Percentiles rank a stretch among this genome's conserved stretches.
phyloP scores from a whole-genome alignment of 2,329 filamentous ascomycete genomes.

The Sporothrix inflata region DNA sequence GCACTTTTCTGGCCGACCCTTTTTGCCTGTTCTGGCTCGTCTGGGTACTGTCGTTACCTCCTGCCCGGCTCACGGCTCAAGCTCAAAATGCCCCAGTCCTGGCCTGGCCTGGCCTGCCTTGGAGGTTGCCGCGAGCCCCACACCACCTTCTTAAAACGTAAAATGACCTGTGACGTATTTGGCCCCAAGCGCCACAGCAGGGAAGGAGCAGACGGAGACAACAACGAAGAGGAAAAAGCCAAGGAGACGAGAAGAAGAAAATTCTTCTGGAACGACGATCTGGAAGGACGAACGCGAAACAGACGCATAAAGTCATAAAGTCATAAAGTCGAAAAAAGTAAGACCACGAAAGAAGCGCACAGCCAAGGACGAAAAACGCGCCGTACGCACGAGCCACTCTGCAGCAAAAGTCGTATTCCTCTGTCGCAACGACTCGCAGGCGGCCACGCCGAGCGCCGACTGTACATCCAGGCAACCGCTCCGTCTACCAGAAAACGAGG shows the following conservation, averaged over 20 bases:
- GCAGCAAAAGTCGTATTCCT: not conserved
- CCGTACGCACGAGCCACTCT: conserved; percentile 4
- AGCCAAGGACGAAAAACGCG: not conserved
- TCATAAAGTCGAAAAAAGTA: not conserved
- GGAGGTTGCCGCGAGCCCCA: not conserved
- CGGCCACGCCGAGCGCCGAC: not conserved
- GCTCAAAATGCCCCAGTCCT: not conserved
- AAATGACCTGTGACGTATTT: conserved; percentile 8
- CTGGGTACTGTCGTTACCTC: not conserved
- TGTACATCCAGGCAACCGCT: not conserved
- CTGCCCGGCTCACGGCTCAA: conserved; percentile 7
- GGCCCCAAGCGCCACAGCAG: not conserved
- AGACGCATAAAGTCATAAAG: not conserved
- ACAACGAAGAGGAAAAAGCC: not conserved
- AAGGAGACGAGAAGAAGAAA: not conserved
- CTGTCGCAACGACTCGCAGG: not conserved
- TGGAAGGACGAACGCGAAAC: not conserved
- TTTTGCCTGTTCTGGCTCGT: not conserved
- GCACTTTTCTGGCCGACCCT: not conserved
- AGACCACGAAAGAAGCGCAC: not conserved
- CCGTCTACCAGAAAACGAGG: not conserved
- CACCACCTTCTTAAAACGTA: not conserved
- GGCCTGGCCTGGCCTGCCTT: too few species aligned
- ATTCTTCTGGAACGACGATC: conserved; percentile 7
- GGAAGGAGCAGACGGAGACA: not conserved